Percentiles rank a stretch among this genome's conserved stretches.
Conservation (phyloP, 163 green algal genomes). For the Prototheca wickerhamii region DNA sequence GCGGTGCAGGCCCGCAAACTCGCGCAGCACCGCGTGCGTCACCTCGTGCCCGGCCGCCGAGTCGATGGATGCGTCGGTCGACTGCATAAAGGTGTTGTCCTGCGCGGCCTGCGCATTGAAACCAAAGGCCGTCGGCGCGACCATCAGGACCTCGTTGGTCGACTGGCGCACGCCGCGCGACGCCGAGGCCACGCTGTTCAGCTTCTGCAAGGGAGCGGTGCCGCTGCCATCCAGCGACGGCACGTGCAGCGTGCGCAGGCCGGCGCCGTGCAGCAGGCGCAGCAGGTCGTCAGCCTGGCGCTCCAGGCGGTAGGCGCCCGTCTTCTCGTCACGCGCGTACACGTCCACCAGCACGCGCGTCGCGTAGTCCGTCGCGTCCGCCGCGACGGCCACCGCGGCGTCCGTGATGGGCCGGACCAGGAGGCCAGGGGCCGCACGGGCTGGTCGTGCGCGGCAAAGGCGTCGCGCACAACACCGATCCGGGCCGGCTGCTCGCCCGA, state of each 20-base stretch:
- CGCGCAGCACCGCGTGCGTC: constrained; percentile 45
- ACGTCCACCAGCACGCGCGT: constrained; percentile 60
- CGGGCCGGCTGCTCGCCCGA: constrained; percentile 1
- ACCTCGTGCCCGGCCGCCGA: neutral
- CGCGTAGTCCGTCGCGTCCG: constrained; percentile 20
- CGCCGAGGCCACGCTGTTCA: constrained; percentile 1
- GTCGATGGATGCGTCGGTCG: constrained; percentile 11
- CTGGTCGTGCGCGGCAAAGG: constrained; percentile 54
- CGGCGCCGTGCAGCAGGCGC: constrained; percentile 31
- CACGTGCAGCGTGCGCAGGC: constrained; percentile 39
- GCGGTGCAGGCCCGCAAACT: constrained; percentile 73
- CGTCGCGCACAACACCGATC: constrained; percentile 57
- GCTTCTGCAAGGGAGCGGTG: neutral
- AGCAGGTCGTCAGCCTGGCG: constrained; percentile 33
- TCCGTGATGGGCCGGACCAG: constrained; percentile 34
- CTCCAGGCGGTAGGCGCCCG: constrained; percentile 23
- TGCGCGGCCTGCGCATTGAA: constrained; percentile 83
- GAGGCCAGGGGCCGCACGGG: constrained; percentile 24
- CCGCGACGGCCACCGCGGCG: constrained; percentile 39
- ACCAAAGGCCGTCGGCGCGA: constrained; percentile 86
- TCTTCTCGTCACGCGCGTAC: constrained; percentile 32
- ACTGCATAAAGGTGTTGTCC: constrained; percentile 96
- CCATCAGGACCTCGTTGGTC: constrained; percentile 79
- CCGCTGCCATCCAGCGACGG: constrained; percentile 33
- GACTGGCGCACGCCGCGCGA: constrained; percentile 31